A percentile compares a stretch with the other conserved stretches of the same genome.
phyloP scores from a whole-genome alignment of 2,329 filamentous ascomycete species.

The Pseudopithomyces chartarum region DNA sequence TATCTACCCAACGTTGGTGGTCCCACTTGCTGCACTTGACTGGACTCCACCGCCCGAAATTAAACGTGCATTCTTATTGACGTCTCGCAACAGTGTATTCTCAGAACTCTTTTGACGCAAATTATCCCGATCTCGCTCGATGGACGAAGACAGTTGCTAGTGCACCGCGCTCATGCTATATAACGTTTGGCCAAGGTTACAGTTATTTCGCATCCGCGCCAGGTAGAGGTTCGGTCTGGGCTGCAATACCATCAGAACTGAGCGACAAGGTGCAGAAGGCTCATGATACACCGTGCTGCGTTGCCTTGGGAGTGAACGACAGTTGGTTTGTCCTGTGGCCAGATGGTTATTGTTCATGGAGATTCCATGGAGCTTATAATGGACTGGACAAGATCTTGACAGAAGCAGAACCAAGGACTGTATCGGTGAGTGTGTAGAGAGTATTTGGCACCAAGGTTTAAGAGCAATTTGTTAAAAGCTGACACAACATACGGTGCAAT shows the following conservation, averaged over 20 bases:
- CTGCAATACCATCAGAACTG: constrained; percentile 36
- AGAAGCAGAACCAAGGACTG: constrained; percentile 28
- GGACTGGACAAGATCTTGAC: constrained; percentile 34
- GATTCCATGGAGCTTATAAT: constrained; percentile 38
- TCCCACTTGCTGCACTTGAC: background rate
- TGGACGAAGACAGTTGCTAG: constrained; percentile 37
- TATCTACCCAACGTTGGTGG: background rate
- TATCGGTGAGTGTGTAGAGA: constrained; percentile 29
- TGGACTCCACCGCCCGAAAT: constrained; percentile 13
- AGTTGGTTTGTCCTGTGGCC: constrained; percentile 43
- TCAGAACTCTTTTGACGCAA: constrained; percentile 35
- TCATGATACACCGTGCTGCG: constrained; percentile 35
- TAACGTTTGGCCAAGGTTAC: constrained; percentile 38
- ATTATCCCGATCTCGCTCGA: constrained; percentile 35
- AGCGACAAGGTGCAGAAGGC: constrained; percentile 41
- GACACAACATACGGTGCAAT: too few relatives aligned
- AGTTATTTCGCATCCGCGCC: constrained; percentile 40
- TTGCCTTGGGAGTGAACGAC: constrained; percentile 34
- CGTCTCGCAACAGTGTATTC: constrained; percentile 32
- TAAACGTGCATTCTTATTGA: background rate
- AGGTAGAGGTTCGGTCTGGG: constrained; percentile 41
- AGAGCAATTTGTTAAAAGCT: too few relatives aligned
- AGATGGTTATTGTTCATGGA: constrained; percentile 36
- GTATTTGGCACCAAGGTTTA: background rate
- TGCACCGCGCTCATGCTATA: constrained; percentile 32